Evolutionary conservation across 345 rosid genomes (phyloP).

Genomic region (sweet orange (Citrus sinensis)): DVS_A1.0 CM039169.1:32007001-32007500

Average conservation of each 20-base stretch:
- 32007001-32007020: slow-evolving; percentile 6
- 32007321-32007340: no score
- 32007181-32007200: not conserved
- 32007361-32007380: no score
- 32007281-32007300: not conserved
- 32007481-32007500: no score
- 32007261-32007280: not conserved
- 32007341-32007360: no score
- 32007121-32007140: not conserved
- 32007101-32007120: not conserved
- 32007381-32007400: no score
- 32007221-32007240: not conserved
- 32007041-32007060: slow-evolving; percentile 3
- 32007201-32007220: not conserved
- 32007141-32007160: not conserved
- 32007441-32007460: no score
- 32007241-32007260: not conserved
- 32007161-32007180: no score
- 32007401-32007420: no score
- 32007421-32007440: no score
- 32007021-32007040: slow-evolving; percentile 9
- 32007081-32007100: not conserved
- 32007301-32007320: no score
- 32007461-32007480: no score
- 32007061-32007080: not conserved